Percentiles rank a stretch among this genome's conserved stretches.
phyloP scores from a whole-genome alignment of 1,284 basidiomycete genomes.

The Ceratobasidium sp. region DNA sequence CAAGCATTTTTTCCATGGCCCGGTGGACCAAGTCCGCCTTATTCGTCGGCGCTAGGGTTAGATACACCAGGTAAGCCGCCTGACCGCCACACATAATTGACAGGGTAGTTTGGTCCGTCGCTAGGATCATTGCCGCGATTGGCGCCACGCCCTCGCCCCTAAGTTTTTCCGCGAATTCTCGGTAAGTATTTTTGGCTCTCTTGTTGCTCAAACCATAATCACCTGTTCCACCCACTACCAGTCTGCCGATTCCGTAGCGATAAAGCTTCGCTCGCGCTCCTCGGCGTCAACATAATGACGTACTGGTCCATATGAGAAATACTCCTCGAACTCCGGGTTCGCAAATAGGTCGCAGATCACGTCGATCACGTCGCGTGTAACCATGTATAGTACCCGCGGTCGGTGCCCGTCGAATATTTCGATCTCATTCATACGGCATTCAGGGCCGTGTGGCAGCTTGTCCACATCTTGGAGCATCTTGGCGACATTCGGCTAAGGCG shows the following conservation, averaged over 20 bases:
- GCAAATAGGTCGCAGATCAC: background rate
- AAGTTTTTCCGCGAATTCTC: background rate
- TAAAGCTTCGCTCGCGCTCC: background rate
- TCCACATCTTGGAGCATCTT: background rate
- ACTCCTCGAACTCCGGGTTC: background rate
- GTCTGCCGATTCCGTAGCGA: background rate
- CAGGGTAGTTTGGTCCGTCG: slow-evolving; percentile 19
- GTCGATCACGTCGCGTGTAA: background rate
- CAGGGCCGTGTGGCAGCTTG: slow-evolving; percentile 24
- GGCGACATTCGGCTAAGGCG: background rate
- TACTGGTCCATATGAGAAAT: background rate
- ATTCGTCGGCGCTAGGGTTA: slow-evolving; percentile 10
- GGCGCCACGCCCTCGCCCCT: background rate
- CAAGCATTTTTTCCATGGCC: slow-evolving; percentile 17
- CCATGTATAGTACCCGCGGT: background rate
- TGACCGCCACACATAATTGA: slow-evolving; percentile 27
- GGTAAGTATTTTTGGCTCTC: background rate
- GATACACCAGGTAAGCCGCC: slow-evolving; percentile 21
- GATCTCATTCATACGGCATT: background rate
- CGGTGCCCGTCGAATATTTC: slow-evolving; percentile 6
- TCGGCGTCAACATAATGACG: background rate
- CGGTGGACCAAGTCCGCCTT: slow-evolving; percentile 18
- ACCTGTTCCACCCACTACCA: slow-evolving; percentile 27
- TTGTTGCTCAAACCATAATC: background rate
- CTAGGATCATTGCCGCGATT: slow-evolving; percentile 4